Conservation (phyloP, 495 filamentous ascomycete species). For the Podospora pseudoanserina region DNA sequence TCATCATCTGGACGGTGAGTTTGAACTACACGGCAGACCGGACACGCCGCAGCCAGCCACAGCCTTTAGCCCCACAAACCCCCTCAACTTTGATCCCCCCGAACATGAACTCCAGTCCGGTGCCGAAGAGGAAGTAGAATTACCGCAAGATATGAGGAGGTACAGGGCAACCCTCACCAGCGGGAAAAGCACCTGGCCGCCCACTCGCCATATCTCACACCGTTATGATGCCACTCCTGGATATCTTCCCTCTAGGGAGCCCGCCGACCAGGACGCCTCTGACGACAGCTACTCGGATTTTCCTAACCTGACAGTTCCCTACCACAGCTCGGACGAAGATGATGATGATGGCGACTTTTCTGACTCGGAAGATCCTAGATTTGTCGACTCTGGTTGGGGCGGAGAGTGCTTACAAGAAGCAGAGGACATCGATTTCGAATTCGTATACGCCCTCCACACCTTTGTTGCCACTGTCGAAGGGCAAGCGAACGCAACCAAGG, state of each 20-base stretch:
- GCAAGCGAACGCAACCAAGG: slow-evolving; percentile 96
- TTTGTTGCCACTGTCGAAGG: slow-evolving; percentile 98
- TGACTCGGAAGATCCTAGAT: slow-evolving; percentile 51
- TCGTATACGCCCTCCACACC: slow-evolving; percentile 96
- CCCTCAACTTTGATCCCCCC: slow-evolving; percentile 1
- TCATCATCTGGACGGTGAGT: slow-evolving; percentile 64
- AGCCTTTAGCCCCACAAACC: slow-evolving; percentile 12
- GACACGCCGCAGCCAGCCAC: slow-evolving; percentile 25
- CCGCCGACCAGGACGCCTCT: not conserved
- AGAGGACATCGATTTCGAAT: slow-evolving; percentile 99
- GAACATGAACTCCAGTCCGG: slow-evolving; percentile 21
- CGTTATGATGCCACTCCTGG: not conserved
- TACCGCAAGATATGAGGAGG: slow-evolving; percentile 6
- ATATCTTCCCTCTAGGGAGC: not conserved
- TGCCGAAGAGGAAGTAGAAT: slow-evolving; percentile 1
- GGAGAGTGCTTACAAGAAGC: slow-evolving; percentile 75
- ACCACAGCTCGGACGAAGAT: slow-evolving; percentile 39
- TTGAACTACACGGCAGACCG: slow-evolving; percentile 31
- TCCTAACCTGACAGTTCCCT: slow-evolving; percentile 31
- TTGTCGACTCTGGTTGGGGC: slow-evolving; percentile 65
- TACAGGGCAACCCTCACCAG: not conserved
- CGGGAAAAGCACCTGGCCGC: not conserved
- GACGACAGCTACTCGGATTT: slow-evolving; percentile 22
- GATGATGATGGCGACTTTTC: slow-evolving; percentile 43
- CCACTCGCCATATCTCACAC: not conserved